These are phyloP conservation scores for Trichoderma koningii DNA, from an alignment of 2,329 filamentous ascomycete species.

Conservation along the genomic window DNA sequence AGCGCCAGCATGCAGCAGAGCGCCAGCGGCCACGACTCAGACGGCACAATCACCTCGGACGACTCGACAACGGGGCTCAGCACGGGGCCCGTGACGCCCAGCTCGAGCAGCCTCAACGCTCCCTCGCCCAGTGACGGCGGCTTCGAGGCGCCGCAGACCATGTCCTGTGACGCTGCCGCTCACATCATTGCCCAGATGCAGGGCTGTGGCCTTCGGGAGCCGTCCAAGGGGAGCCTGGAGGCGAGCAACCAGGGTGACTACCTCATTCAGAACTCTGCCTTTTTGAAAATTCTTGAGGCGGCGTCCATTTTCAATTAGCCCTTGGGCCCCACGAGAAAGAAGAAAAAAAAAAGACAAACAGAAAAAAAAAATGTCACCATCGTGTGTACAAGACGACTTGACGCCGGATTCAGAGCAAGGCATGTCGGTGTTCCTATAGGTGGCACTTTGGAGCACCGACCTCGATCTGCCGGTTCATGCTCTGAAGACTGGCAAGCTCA, in stretches of 20 bases:
- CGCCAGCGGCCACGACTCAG: conserved; percentile 27
- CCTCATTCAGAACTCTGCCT: conserved; percentile 40
- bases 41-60: conserved; percentile 29
- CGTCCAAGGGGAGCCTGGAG: conserved; percentile 37
- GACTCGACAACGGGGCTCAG: conserved; percentile 30
- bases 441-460: neutral
- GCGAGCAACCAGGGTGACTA: conserved; percentile 37
- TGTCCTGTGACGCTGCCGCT: conserved; percentile 42
- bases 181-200: conserved; percentile 46
- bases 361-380: neutral
- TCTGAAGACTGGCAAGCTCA: neutral
- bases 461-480: neutral
- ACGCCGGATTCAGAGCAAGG: conserved; percentile 2
- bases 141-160: conserved; percentile 37
- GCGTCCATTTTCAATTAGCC: conserved; percentile 27
- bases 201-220: conserved; percentile 36
- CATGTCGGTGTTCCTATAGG: neutral
- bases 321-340: neutral
- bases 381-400: conserved; percentile 5
- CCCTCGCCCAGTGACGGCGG: conserved; percentile 28
- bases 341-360: neutral
- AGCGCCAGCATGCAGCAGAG: conserved; percentile 41
- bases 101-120: conserved; percentile 25
- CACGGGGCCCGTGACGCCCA: conserved; percentile 32
- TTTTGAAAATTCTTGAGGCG: conserved; percentile 41